Percentiles rank a stretch among this genome's conserved stretches.
phyloP scores from a whole-genome alignment of 2,329 filamentous ascomycete species.

The Calonectria multiphialidica region DNA sequence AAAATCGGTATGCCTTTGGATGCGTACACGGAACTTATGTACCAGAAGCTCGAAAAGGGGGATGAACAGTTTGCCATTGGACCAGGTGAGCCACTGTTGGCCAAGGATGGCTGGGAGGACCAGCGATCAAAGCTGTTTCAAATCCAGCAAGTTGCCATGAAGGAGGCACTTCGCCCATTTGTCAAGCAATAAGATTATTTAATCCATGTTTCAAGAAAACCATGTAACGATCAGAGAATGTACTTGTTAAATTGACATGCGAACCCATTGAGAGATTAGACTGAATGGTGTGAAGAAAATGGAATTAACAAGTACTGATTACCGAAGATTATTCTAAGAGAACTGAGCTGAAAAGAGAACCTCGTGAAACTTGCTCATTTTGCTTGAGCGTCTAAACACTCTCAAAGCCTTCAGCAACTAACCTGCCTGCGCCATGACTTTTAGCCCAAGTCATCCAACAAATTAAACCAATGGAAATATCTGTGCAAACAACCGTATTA shows the following conservation, averaged over 20 bases:
- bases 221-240: background rate
- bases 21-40: slow-evolving; percentile 56
- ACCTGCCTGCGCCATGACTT: no score
- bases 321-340: background rate
- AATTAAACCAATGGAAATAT: background rate
- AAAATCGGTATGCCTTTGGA: slow-evolving; percentile 50
- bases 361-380: background rate
- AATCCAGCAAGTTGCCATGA: slow-evolving; percentile 17
- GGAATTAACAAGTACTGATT: background rate
- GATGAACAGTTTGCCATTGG: slow-evolving; percentile 35
- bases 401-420: no score
- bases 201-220: no score
- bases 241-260: no score
- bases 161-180: background rate
- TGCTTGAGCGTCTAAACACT: no score
- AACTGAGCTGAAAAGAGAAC: background rate
- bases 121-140: slow-evolving; percentile 30
- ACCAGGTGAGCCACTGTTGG: slow-evolving; percentile 28
- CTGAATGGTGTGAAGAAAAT: background rate
- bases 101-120: slow-evolving; percentile 30
- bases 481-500: background rate
- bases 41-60: slow-evolving; percentile 19
- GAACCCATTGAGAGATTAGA: background rate
- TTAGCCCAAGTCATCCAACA: background rate
- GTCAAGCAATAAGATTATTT: background rate